Percentiles rank a stretch among this genome's conserved stretches.
These are phyloP conservation scores for Isabelozyma gotoi DNA, from an alignment of 805 yeast genomes.

Conservation along the genomic window DNA sequence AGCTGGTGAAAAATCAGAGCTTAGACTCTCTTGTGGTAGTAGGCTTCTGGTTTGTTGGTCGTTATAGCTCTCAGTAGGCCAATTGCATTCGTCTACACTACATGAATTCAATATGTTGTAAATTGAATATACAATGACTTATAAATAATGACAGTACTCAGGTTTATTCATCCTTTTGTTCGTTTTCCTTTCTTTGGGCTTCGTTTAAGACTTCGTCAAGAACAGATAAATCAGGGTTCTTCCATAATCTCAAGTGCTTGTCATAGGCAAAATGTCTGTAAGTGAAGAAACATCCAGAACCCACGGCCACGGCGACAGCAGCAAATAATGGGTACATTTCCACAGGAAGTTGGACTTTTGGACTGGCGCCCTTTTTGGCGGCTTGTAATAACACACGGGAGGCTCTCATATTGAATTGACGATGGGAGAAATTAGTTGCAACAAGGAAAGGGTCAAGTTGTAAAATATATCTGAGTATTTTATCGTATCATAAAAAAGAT, in stretches of 20 bases:
- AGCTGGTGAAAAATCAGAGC: too few relatives aligned
- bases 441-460: too few relatives aligned
- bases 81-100: not conserved
- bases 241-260: slow-evolving; percentile 46
- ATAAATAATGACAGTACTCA: not conserved
- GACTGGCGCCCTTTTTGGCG: slow-evolving; percentile 29
- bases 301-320: slow-evolving; percentile 41
- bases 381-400: slow-evolving; percentile 39
- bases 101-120: not conserved
- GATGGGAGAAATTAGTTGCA: not conserved
- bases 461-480: not conserved
- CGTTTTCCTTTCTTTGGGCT: slow-evolving; percentile 24
- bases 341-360: slow-evolving; percentile 29
- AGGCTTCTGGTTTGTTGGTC: too few relatives aligned
- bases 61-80: too few relatives aligned
- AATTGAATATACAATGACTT: not conserved
- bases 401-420: slow-evolving; percentile 32
- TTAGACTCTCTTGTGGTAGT: too few relatives aligned
- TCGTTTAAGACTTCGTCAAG: slow-evolving; percentile 43
- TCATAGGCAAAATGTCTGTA: slow-evolving; percentile 49
- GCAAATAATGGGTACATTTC: slow-evolving; percentile 50
- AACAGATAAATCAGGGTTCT: slow-evolving; percentile 42
- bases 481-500: slow-evolving; percentile 1
- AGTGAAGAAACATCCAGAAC: slow-evolving; percentile 41
- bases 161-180: not conserved